Evolutionary conservation across 176 grass and related monocot genomes (phyloP).

Genomic region (Eleusine indica): DNA sequence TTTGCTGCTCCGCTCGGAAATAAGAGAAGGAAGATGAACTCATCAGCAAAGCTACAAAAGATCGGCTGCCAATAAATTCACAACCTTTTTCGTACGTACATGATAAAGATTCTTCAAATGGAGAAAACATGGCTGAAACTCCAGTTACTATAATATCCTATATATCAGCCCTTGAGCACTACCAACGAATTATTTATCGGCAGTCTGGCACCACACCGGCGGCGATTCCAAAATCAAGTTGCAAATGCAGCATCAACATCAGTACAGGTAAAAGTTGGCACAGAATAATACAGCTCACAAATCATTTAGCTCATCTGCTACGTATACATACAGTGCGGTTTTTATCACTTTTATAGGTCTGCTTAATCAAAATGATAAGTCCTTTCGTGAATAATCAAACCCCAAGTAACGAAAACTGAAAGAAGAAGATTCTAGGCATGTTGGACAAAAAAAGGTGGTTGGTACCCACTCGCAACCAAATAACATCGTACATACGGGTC

Average conservation of each 20-base stretch:
- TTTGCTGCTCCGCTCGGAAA: not conserved
- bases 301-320: conserved; percentile 6
- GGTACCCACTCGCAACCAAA: not conserved
- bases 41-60: not conserved
- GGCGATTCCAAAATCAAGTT: conserved; percentile 35
- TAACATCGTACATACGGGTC: not conserved
- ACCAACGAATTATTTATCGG: not conserved
- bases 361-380: not conserved
- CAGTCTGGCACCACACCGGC: conserved; percentile 13
- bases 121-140: conserved; percentile 23
- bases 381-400: not conserved
- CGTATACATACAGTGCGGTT: not conserved
- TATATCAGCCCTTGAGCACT: not conserved
- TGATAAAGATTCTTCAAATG: conserved; percentile 30
- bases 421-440: not conserved
- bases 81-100: not conserved
- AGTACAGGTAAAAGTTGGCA: conserved; percentile 25
- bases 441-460: conserved; percentile 12
- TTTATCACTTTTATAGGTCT: not conserved
- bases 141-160: not conserved
- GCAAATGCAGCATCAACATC: conserved; percentile 27
- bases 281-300: conserved; percentile 25
- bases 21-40: not conserved
- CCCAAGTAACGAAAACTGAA: not conserved
- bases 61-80: not conserved